Evolutionary conservation across 495 filamentous ascomycete species (phyloP).

Genomic region (Choiromyces venosus): DNA sequence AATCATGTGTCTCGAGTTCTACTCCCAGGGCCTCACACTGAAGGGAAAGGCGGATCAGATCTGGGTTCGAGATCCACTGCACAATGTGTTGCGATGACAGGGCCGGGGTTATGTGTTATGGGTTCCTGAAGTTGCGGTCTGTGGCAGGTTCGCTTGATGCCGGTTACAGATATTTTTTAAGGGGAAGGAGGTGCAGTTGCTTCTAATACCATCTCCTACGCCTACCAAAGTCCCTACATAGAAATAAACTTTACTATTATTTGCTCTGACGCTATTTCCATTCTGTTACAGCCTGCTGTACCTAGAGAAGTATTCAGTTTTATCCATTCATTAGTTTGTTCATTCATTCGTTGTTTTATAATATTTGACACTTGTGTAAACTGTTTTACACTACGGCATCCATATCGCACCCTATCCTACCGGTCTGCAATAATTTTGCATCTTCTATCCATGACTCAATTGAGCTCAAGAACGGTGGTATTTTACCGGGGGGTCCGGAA

Average conservation of each 20-base stretch:
- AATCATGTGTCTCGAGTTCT: too few species aligned
- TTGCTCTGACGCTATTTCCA: not conserved
- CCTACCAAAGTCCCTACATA: not conserved
- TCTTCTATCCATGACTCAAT: not conserved
- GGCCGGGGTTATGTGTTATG: not conserved
- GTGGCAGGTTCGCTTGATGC: not conserved
- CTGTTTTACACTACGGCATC: too few species aligned
- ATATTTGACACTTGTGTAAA: not conserved
- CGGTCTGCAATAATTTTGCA: not conserved
- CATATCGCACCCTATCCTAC: not conserved
- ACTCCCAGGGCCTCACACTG: too few species aligned
- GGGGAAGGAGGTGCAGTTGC: not conserved
- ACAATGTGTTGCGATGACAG: not conserved
- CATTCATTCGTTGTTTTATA: not conserved
- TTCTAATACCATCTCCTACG: not conserved
- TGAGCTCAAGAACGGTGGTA: not conserved
- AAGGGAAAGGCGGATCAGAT: not conserved
- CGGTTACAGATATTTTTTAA: not conserved
- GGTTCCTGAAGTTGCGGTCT: not conserved
- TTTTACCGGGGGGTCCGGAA: too few species aligned
- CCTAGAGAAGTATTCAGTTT: not conserved
- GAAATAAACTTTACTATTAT: not conserved
- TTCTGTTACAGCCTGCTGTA: not conserved
- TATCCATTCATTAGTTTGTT: not conserved
- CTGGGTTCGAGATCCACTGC: not conserved